Conservation (phyloP, 2,329 filamentous ascomycete genomes). For the Aureobasidium sp. region DNA sequence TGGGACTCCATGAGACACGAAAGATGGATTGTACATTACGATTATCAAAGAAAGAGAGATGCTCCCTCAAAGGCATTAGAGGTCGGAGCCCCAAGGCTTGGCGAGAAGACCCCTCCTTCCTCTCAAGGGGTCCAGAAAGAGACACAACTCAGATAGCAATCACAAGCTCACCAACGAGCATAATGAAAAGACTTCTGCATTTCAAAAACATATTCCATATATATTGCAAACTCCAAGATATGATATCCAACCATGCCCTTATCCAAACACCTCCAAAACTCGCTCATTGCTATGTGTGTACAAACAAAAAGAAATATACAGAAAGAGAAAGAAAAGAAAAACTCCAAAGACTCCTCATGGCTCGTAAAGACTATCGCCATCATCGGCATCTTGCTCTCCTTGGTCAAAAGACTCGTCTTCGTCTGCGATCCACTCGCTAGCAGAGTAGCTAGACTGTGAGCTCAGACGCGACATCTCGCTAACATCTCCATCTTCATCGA, state of each 20-base stretch:
- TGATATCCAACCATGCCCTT: neutral
- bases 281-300: neutral
- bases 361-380: neutral
- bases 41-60: neutral
- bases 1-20: no score
- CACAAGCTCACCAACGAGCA: neutral
- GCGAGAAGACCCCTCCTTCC: neutral
- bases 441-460: neutral
- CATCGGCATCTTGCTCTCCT: neutral
- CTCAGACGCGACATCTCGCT: neutral
- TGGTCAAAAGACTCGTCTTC: neutral
- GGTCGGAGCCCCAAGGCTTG: neutral
- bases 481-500: constrained; percentile 1
- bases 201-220: neutral
- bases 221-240: neutral
- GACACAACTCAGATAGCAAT: neutral
- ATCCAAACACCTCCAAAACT: neutral
- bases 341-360: constrained; percentile 1
- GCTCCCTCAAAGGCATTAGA: neutral
- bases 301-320: neutral
- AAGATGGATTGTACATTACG: neutral
- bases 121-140: neutral
- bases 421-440: neutral
- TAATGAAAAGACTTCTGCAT: neutral
- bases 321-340: neutral